These are phyloP conservation scores for Paramecium primaurelia DNA, from an alignment of 73 alveolate genomes.

Conservation along the genomic window DNA sequence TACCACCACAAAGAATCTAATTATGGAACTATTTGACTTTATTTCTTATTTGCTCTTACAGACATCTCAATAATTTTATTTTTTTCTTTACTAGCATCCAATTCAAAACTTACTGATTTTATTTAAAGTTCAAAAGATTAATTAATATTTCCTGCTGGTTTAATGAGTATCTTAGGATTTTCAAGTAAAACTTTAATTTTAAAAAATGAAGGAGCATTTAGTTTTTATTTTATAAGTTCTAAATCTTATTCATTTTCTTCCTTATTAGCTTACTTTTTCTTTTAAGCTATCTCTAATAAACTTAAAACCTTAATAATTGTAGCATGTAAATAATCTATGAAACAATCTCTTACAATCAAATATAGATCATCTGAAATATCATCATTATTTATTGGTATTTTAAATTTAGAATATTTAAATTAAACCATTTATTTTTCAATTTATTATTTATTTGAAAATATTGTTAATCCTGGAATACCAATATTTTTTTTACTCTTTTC, in stretches of 20 bases:
- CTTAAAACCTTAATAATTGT: not conserved
- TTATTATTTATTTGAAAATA: not conserved
- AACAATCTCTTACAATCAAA: conserved; percentile 12
- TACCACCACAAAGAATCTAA: conserved; percentile 26
- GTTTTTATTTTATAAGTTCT: not conserved
- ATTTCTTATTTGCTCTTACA: not conserved
- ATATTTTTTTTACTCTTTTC: not conserved
- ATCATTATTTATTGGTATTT: not conserved
- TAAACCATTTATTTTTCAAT: conserved; percentile 10
- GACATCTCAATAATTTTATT: not conserved
- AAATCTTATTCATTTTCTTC: conserved; percentile 25
- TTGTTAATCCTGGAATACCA: not conserved
- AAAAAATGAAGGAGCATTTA: not conserved
- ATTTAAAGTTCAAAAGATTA: not conserved
- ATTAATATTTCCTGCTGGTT: not conserved
- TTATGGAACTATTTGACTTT: not conserved
- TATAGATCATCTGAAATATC: not conserved
- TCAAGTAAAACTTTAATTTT: not conserved
- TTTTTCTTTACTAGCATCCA: not conserved
- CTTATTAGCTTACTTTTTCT: not conserved
- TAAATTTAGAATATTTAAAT: not conserved
- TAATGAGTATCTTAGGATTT: not conserved
- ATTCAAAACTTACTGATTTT: not conserved
- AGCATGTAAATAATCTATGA: conserved; percentile 7
- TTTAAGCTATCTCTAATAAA: not conserved